Evolutionary conservation across 1,284 basidiomycete genomes (phyloP).

Genomic region (Ganoderma boninense): DNA sequence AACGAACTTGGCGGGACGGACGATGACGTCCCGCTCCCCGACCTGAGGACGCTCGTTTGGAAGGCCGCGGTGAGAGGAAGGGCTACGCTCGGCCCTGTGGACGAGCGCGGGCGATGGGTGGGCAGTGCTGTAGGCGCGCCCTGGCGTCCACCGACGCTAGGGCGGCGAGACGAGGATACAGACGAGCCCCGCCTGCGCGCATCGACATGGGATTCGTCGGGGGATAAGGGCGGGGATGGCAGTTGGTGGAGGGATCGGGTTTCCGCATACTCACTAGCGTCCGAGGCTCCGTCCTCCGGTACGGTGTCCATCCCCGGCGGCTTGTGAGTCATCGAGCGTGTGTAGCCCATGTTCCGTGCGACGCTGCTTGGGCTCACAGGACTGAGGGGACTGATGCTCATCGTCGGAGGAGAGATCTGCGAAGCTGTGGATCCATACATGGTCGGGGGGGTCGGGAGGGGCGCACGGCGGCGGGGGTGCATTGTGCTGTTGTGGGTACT

Average conservation of each 20-base stretch:
- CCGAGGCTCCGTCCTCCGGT: slow-evolving; percentile 31
- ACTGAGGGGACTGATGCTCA: slow-evolving; percentile 16
- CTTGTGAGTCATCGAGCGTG: slow-evolving; percentile 12
- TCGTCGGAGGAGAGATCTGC: slow-evolving; percentile 16
- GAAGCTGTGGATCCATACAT: not conserved
- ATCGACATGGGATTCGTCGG: slow-evolving; percentile 29
- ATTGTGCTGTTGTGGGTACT: slow-evolving; percentile 10
- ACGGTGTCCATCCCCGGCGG: slow-evolving; percentile 37
- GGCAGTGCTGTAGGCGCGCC: slow-evolving; percentile 34
- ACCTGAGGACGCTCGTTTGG: slow-evolving; percentile 35
- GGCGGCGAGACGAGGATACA: slow-evolving; percentile 29
- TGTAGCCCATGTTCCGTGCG: slow-evolving; percentile 18
- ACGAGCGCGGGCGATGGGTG: slow-evolving; percentile 35
- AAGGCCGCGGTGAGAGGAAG: slow-evolving; percentile 39
- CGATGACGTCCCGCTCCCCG: slow-evolving; percentile 16
- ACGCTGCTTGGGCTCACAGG: slow-evolving; percentile 14
- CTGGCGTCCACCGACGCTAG: slow-evolving; percentile 32
- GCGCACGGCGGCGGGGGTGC: slow-evolving; percentile 14
- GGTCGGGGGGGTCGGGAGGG: slow-evolving; percentile 13
- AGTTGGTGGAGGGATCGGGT: slow-evolving; percentile 37
- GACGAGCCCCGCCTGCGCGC: slow-evolving; percentile 19
- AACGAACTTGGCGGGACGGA: slow-evolving; percentile 20
- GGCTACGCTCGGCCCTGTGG: slow-evolving; percentile 30
- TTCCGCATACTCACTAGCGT: slow-evolving; percentile 24
- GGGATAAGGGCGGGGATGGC: slow-evolving; percentile 43